Evolutionary conservation across 805 yeast species (phyloP).

Genomic region (Suhomyces prunicola): DNA sequence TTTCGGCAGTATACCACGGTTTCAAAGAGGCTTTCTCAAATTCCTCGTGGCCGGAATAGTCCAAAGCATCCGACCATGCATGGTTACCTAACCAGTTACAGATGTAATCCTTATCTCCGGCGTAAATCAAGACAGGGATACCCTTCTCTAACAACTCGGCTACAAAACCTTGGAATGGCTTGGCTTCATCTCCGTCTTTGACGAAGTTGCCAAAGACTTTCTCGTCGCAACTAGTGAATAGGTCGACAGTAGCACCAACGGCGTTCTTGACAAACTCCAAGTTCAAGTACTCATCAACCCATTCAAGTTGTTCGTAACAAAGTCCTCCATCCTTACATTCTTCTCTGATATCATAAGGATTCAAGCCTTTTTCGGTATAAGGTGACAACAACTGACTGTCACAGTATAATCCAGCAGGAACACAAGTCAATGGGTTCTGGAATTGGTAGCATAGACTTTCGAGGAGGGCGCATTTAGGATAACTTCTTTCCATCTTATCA

Average conservation of each 20-base stretch:
- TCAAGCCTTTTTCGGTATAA: slow-evolving; percentile 48
- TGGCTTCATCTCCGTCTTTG: slow-evolving; percentile 63
- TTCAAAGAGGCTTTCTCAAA: slow-evolving; percentile 15
- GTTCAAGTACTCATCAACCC: slow-evolving; percentile 52
- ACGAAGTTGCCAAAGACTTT: slow-evolving; percentile 48
- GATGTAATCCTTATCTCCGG: slow-evolving; percentile 46
- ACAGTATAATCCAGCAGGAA: slow-evolving; percentile 38
- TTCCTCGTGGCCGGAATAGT: slow-evolving; percentile 16
- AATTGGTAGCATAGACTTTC: slow-evolving; percentile 29
- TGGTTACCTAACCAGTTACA: slow-evolving; percentile 46
- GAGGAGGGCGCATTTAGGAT: slow-evolving; percentile 33
- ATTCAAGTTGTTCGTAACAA: slow-evolving; percentile 52
- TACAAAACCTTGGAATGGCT: slow-evolving; percentile 67
- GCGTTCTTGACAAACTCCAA: slow-evolving; percentile 50
- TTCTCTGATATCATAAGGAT: slow-evolving; percentile 62
- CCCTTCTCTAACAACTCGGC: slow-evolving; percentile 37
- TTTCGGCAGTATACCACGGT: slow-evolving; percentile 17
- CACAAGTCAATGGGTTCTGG: slow-evolving; percentile 36
- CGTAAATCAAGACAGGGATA: slow-evolving; percentile 41
- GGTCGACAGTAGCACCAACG: slow-evolving; percentile 55
- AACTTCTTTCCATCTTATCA: slow-evolving; percentile 31
- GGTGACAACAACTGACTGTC: slow-evolving; percentile 26
- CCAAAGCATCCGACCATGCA: slow-evolving; percentile 33
- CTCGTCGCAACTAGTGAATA: slow-evolving; percentile 46
- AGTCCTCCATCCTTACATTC: slow-evolving; percentile 46